Conservation (phyloP, 2,329 filamentous ascomycete genomes). For the Capronia americana region DNA sequence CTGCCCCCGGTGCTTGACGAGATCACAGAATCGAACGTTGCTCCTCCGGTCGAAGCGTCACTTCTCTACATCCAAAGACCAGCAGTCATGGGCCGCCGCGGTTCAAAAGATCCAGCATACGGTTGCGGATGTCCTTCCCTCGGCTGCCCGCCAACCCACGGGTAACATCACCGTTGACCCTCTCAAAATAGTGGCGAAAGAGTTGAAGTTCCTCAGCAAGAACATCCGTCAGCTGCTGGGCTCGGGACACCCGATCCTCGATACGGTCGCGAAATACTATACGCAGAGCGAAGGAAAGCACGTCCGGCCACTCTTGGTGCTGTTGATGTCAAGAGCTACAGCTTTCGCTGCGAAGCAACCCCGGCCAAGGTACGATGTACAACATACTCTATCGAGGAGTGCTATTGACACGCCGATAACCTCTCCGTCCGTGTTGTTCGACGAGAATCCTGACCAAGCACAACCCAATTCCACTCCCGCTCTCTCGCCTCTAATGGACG, state of each 20-base stretch:
- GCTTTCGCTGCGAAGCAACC: conserved; percentile 73
- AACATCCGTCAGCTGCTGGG: conserved; percentile 93
- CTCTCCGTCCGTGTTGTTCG: conserved; percentile 69
- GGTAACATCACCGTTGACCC: conserved; percentile 81
- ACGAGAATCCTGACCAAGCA: conserved; percentile 74
- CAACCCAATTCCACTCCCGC: conserved; percentile 40
- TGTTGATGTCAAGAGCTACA: conserved; percentile 95
- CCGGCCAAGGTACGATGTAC: conserved; percentile 52
- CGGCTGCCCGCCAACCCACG: conserved; percentile 41
- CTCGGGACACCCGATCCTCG: conserved; percentile 90
- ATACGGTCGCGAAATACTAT: conserved; percentile 97
- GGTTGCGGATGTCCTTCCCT: conserved; percentile 50
- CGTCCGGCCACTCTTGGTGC: conserved; percentile 88
- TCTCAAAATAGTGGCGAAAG: conserved; percentile 86
- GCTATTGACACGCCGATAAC: conserved; percentile 68
- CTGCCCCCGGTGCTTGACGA: conserved; percentile 32
- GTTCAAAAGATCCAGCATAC: conserved; percentile 60
- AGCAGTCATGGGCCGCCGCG: conserved; percentile 49
- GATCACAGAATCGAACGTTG: conserved; percentile 20
- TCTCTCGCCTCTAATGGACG: conserved; percentile 59
- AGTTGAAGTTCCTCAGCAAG: conserved; percentile 93
- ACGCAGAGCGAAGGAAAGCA: conserved; percentile 97
- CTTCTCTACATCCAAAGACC: conserved; percentile 28
- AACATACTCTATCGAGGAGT: conserved; percentile 41
- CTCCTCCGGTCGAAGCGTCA: conserved; percentile 19